Percentiles rank a stretch among this genome's conserved stretches.
Evolutionary conservation across 495 filamentous ascomycete species (phyloP).

Genomic region (Geopyxis carbonaria): DNA sequence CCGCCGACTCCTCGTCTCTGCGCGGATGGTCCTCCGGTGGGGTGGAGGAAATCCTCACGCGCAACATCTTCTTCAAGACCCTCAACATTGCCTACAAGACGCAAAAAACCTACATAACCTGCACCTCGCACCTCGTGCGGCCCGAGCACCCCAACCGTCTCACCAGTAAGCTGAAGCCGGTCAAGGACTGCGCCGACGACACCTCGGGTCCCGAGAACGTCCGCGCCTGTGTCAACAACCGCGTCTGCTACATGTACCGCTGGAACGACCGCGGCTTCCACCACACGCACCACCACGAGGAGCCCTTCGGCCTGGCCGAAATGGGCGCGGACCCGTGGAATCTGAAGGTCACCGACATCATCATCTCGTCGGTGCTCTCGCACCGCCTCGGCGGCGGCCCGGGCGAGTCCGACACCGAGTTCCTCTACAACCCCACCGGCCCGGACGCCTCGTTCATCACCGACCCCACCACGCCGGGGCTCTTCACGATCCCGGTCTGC

Average conservation of each 20-base stretch:
- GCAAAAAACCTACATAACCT: constrained; percentile 17
- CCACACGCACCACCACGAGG: constrained; percentile 15
- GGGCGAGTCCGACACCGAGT: neutral
- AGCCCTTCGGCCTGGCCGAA: constrained; percentile 15
- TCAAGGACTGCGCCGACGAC: constrained; percentile 11
- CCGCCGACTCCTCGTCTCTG: constrained; percentile 11
- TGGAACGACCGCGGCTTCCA: constrained; percentile 20
- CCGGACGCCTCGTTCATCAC: constrained; percentile 12
- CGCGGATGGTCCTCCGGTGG: constrained; percentile 13
- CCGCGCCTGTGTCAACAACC: constrained; percentile 13
- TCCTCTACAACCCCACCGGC: constrained; percentile 1
- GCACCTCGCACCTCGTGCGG: constrained; percentile 13
- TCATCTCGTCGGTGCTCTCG: constrained; percentile 13
- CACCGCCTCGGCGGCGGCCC: neutral
- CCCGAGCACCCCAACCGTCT: constrained; percentile 3
- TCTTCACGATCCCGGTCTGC: constrained; percentile 22
- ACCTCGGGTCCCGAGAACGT: constrained; percentile 16
- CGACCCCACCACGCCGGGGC: constrained; percentile 11
- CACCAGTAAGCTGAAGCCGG: constrained; percentile 1
- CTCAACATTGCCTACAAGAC: constrained; percentile 17
- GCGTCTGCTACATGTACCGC: constrained; percentile 21
- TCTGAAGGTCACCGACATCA: constrained; percentile 9
- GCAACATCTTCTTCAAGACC: constrained; percentile 17
- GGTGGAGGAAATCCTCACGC: constrained; percentile 17
- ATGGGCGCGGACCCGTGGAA: constrained; percentile 12